Conservation (phyloP, 441 rosid genomes). For the Francoa sonchifolia region DNA sequence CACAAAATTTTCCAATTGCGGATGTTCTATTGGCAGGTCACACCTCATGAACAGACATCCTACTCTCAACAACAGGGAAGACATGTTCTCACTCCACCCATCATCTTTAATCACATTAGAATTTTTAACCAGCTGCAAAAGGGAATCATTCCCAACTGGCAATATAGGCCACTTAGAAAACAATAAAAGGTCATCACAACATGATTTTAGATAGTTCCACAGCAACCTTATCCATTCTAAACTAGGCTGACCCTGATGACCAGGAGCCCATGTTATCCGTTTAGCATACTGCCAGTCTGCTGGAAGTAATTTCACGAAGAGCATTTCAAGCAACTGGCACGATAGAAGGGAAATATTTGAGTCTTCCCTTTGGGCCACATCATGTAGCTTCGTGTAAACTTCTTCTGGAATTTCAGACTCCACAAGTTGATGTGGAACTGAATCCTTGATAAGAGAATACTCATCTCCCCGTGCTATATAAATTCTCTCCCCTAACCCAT, state of each 20-base stretch:
- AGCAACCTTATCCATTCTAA: constrained; percentile 69
- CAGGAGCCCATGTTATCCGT: constrained; percentile 76
- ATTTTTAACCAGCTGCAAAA: constrained; percentile 61
- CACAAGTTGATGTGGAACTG: constrained; percentile 75
- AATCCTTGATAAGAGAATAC: constrained; percentile 72
- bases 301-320: constrained; percentile 77
- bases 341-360: constrained; percentile 77
- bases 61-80: constrained; percentile 69
- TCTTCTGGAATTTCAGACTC: constrained; percentile 54
- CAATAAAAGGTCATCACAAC: constrained; percentile 77
- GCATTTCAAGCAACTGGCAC: constrained; percentile 79
- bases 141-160: constrained; percentile 68
- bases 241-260: constrained; percentile 72
- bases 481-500: constrained; percentile 69
- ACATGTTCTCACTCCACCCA: constrained; percentile 98
- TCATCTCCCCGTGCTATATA: constrained; percentile 64
- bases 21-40: constrained; percentile 67
- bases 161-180: constrained; percentile 96
- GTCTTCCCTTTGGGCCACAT: constrained; percentile 58
- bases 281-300: constrained; percentile 77
- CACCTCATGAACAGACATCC: constrained; percentile 79
- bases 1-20: constrained; percentile 71
- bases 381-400: constrained; percentile 56
- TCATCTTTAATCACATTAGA: constrained; percentile 69
- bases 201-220: constrained; percentile 74